A percentile compares a stretch with the other conserved stretches of the same genome.
phyloP scores from a whole-genome alignment of 768 basidiomycete genomes.

The Rhodotorula kratochvilovae region DNA sequence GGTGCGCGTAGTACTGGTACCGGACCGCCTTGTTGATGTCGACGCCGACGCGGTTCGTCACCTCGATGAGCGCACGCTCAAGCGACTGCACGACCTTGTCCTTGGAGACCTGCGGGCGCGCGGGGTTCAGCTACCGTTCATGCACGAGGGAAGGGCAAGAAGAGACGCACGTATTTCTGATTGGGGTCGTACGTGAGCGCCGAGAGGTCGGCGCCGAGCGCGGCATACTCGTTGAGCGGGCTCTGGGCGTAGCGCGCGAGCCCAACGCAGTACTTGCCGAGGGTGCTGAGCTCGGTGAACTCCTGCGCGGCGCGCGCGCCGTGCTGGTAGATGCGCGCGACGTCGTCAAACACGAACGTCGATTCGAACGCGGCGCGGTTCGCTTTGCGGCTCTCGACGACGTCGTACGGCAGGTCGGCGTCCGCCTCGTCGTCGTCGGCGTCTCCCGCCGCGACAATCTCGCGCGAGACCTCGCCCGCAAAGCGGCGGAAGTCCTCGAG shows the following conservation, averaged over 20 bases:
- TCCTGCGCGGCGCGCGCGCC: constrained; percentile 79
- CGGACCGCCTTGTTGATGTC: constrained; percentile 90
- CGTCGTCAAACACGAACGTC: constrained; percentile 80
- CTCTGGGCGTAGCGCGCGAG: constrained; percentile 88
- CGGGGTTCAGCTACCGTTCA: too few relatives aligned
- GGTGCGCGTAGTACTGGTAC: constrained; percentile 78
- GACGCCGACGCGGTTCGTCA: constrained; percentile 86
- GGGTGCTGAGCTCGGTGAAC: constrained; percentile 68
- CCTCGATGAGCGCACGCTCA: constrained; percentile 82
- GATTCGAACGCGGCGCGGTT: constrained; percentile 56
- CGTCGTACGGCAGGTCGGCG: not conserved
- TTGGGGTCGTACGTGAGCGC: constrained; percentile 80
- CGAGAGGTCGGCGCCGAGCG: constrained; percentile 75
- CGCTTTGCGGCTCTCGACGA: not conserved
- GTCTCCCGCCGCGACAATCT: not conserved
- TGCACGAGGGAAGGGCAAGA: too few relatives aligned
- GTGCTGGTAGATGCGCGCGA: constrained; percentile 89
- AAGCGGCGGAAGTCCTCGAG: constrained; percentile 38
- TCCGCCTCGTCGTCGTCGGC: constrained; percentile 23
- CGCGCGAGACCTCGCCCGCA: not conserved
- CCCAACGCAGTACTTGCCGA: constrained; percentile 87
- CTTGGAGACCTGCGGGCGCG: constrained; percentile 62
- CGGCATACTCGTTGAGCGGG: constrained; percentile 89
- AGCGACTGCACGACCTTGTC: constrained; percentile 77
- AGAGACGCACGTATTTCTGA: constrained; percentile 67